Conservation (phyloP, 2,329 filamentous ascomycete species). For the Hypoxylon sp. region DNA sequence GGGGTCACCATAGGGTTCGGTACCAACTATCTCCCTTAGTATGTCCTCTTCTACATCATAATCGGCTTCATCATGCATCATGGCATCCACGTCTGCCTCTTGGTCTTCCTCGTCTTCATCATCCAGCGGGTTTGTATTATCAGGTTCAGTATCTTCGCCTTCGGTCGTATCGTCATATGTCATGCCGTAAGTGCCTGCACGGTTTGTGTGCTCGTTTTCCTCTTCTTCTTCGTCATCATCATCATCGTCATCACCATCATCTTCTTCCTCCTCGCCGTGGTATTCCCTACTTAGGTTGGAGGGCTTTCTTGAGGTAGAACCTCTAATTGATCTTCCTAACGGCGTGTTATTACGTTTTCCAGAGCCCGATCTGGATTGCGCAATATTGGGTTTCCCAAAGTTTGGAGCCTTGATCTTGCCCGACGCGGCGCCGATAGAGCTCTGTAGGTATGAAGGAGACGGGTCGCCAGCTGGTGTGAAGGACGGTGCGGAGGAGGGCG, state of each 20-base stretch:
- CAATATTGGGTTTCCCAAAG: slow-evolving; percentile 56
- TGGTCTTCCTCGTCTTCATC: slow-evolving; percentile 59
- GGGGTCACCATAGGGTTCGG: slow-evolving; percentile 49
- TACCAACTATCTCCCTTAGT: slow-evolving; percentile 52
- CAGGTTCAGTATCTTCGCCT: slow-evolving; percentile 56
- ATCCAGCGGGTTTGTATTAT: slow-evolving; percentile 52
- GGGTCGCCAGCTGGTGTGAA: slow-evolving; percentile 72
- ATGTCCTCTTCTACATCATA: slow-evolving; percentile 57
- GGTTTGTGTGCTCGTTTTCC: slow-evolving; percentile 51
- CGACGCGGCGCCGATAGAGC: slow-evolving; percentile 65
- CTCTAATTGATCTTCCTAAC: slow-evolving; percentile 65
- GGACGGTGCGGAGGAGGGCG: slow-evolving; percentile 65
- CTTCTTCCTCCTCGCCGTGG: slow-evolving; percentile 54
- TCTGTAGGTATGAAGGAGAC: slow-evolving; percentile 68
- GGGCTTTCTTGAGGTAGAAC: slow-evolving; percentile 60
- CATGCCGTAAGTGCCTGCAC: slow-evolving; percentile 53
- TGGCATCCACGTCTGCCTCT: slow-evolving; percentile 46
- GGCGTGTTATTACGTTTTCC: slow-evolving; percentile 60
- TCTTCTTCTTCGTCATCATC: slow-evolving; percentile 60
- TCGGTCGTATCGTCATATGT: slow-evolving; percentile 59
- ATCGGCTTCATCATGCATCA: slow-evolving; percentile 53
- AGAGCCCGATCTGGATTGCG: slow-evolving; percentile 54
- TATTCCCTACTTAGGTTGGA: slow-evolving; percentile 67
- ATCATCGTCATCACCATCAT: slow-evolving; percentile 59
- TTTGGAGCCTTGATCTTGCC: slow-evolving; percentile 58